These are phyloP conservation scores for Ganoderma lingzhi DNA, from an alignment of 1,284 basidiomycete species.

Conservation along the genomic window DNA sequence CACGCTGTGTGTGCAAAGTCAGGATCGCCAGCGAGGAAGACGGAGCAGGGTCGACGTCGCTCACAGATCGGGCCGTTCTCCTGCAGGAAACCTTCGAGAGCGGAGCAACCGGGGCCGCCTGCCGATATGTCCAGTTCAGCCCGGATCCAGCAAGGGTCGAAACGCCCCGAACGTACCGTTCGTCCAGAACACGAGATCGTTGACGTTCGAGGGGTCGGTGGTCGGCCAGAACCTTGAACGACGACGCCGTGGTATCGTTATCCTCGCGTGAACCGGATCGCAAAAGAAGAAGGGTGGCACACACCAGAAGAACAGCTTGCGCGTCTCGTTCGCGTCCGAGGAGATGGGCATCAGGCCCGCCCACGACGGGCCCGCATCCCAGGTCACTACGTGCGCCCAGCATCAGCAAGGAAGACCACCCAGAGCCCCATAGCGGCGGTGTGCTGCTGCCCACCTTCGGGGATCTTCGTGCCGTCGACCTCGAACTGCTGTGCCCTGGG, in stretches of 20 bases:
- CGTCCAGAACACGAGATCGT: background rate
- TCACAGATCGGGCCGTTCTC: slow-evolving; percentile 56
- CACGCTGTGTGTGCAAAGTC: slow-evolving; percentile 46
- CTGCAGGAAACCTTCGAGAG: slow-evolving; percentile 56
- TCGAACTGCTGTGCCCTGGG: background rate
- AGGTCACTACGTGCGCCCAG: slow-evolving; percentile 38
- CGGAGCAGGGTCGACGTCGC: slow-evolving; percentile 10
- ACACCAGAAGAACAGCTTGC: slow-evolving; percentile 58
- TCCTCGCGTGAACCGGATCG: background rate
- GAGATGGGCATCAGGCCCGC: slow-evolving; percentile 51
- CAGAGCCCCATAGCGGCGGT: too few relatives aligned
- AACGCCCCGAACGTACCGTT: background rate
- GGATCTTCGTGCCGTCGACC: background rate
- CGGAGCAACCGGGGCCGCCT: slow-evolving; percentile 36
- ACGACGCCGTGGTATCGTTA: too few relatives aligned
- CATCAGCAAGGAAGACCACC: background rate
- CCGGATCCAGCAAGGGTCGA: background rate
- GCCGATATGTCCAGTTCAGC: background rate
- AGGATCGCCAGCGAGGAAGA: background rate
- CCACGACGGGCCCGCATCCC: slow-evolving; percentile 51
- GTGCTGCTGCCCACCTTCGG: background rate
- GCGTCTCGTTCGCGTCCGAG: slow-evolving; percentile 43
- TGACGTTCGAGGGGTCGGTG: background rate
- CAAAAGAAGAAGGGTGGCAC: background rate
- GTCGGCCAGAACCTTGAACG: background rate